These are phyloP conservation scores for Trichoderma simmonsii DNA, from an alignment of 2,329 filamentous ascomycete genomes.

Conservation along the genomic window DNA sequence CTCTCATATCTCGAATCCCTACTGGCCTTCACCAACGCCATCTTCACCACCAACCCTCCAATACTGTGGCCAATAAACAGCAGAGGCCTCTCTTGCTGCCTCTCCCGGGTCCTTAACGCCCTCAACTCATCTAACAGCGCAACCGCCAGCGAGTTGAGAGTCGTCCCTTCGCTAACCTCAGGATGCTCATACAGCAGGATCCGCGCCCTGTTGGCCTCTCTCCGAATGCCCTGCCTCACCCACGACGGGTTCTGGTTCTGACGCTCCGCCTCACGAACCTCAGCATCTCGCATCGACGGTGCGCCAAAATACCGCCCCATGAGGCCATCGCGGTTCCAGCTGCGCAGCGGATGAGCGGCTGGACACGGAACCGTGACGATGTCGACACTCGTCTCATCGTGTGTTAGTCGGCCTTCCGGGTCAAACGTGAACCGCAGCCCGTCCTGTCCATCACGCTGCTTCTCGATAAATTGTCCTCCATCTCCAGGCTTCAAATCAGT, in stretches of 20 bases:
- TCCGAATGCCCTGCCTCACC: slow-evolving; percentile 52
- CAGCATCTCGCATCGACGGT: slow-evolving; percentile 39
- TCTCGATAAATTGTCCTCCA: slow-evolving; percentile 9
- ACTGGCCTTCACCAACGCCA: slow-evolving; percentile 49
- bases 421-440: slow-evolving; percentile 33
- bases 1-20: slow-evolving; percentile 37
- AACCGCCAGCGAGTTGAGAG: slow-evolving; percentile 44
- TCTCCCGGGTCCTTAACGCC: slow-evolving; percentile 33
- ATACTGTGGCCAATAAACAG: slow-evolving; percentile 61
- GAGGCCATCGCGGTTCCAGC: slow-evolving; percentile 51
- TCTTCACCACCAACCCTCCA: slow-evolving; percentile 58
- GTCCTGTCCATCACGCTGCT: background rate
- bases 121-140: slow-evolving; percentile 45
- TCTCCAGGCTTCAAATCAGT: slow-evolving; percentile 13
- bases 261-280: slow-evolving; percentile 27
- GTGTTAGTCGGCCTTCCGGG: slow-evolving; percentile 34
- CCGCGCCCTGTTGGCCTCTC: slow-evolving; percentile 45
- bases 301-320: slow-evolving; percentile 46
- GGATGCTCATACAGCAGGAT: slow-evolving; percentile 53
- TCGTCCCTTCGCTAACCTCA: slow-evolving; percentile 39
- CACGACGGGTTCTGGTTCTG: slow-evolving; percentile 40
- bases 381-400: slow-evolving; percentile 54
- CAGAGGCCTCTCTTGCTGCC: slow-evolving; percentile 45
- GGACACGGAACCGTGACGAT: slow-evolving; percentile 54
- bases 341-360: slow-evolving; percentile 50